A percentile compares a stretch with the other conserved stretches of the same genome.
These are phyloP conservation scores for Phanerochaete carnosa DNA, from an alignment of 768 basidiomycete species.

Conservation along the genomic window DNA sequence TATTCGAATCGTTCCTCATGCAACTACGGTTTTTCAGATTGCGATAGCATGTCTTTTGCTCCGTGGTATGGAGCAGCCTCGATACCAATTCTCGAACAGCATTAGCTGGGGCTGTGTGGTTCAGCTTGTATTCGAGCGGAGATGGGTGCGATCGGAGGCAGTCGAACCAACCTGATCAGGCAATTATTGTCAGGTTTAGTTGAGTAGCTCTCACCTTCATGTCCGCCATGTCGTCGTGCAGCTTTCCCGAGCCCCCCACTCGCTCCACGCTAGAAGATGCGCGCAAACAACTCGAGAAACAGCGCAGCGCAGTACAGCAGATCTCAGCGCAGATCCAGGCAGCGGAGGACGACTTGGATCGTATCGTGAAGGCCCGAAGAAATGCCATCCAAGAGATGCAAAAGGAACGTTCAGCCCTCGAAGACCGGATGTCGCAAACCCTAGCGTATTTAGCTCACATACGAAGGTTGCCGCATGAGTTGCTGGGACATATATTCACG, in stretches of 20 bases:
- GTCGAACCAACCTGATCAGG: not conserved
- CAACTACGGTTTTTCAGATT: too few species aligned
- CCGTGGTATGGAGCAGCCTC: too few species aligned
- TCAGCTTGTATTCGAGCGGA: not conserved
- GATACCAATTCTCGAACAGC: too few species aligned
- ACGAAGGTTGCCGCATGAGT: conserved; percentile 64
- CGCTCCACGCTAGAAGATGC: conserved; percentile 50
- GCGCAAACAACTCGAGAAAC: conserved; percentile 38
- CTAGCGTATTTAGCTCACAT: conserved; percentile 73
- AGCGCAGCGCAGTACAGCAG: conserved; percentile 22
- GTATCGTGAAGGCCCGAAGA: conserved; percentile 54
- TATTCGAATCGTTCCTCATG: too few species aligned
- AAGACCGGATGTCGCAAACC: conserved; percentile 46
- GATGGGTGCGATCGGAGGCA: not conserved
- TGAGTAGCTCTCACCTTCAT: conserved; percentile 2
- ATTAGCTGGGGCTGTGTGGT: not conserved
- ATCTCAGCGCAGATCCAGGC: conserved; percentile 46
- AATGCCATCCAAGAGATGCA: conserved; percentile 52
- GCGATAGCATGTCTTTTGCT: too few species aligned
- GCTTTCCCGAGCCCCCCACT: conserved; percentile 59
- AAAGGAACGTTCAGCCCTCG: conserved; percentile 43
- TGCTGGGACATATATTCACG: conserved; percentile 71
- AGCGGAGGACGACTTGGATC: conserved; percentile 54
- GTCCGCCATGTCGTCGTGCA: conserved; percentile 25
- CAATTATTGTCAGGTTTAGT: not conserved